phyloP scores from a whole-genome alignment of 1,284 basidiomycete species.

The Leccinum angustisporum region DNA sequence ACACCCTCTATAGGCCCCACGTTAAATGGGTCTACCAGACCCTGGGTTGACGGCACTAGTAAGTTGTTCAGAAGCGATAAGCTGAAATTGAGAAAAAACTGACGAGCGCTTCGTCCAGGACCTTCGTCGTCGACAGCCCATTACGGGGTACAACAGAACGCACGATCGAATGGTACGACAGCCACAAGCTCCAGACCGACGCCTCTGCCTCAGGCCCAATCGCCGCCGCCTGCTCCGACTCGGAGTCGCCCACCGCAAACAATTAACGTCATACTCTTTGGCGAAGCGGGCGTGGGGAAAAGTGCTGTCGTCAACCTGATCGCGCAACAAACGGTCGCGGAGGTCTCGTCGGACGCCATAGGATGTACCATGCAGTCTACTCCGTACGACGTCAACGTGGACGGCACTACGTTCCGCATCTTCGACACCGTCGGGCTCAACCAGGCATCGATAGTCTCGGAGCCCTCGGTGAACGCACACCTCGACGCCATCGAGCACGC shows the following conservation, averaged over 20 bases:
- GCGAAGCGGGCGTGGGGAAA: neutral
- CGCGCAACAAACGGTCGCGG: neutral
- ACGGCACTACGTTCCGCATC: neutral
- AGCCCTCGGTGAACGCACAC: neutral
- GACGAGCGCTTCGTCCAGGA: neutral
- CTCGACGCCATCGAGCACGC: constrained; percentile 1
- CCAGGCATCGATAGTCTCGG: neutral
- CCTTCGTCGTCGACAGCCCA: neutral
- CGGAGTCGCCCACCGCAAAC: neutral
- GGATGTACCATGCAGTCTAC: neutral
- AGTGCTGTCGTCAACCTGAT: constrained; percentile 4
- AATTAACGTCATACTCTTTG: constrained; percentile 6
- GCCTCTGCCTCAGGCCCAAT: neutral
- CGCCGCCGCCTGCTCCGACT: neutral
- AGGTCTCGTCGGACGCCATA: neutral
- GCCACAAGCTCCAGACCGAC: no score
- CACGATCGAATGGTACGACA: neutral
- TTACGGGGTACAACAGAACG: neutral
- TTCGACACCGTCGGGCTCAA: constrained; percentile 1
- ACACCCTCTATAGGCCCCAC: neutral
- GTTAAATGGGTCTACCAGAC: neutral
- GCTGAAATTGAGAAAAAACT: neutral
- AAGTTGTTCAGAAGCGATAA: neutral
- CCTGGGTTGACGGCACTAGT: neutral
- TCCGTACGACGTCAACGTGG: constrained; percentile 1